A percentile compares a stretch with the other conserved stretches of the same genome.
phyloP scores from a whole-genome alignment of 345 rosid genomes.

The Ricinus communis region DNA sequence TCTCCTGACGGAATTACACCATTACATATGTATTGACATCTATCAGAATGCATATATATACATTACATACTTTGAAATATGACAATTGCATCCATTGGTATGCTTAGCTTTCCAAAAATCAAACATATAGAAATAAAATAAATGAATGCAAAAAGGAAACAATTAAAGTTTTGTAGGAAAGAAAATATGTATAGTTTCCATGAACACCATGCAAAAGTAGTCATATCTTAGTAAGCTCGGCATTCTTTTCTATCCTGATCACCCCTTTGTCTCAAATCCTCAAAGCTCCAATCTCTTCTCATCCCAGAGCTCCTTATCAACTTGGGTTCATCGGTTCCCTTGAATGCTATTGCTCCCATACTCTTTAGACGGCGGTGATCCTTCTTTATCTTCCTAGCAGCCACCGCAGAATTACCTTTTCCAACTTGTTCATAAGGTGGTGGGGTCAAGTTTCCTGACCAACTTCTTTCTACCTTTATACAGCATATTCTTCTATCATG shows the following conservation, averaged over 20 bases:
- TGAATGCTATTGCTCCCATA: constrained; percentile 28
- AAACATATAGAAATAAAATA: no score
- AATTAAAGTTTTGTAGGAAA: no score
- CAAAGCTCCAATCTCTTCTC: constrained; percentile 97
- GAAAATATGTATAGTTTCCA: no score
- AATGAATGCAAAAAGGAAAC: not conserved
- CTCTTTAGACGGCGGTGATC: constrained; percentile 43
- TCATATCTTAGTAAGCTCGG: no score
- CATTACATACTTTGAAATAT: no score
- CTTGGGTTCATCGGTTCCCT: constrained; percentile 44
- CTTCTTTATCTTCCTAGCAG: constrained; percentile 34
- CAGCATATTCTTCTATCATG: constrained; percentile 8
- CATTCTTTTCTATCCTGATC: constrained; percentile 9
- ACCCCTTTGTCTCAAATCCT: constrained; percentile 45
- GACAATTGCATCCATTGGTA: no score
- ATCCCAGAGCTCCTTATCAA: constrained; percentile 77
- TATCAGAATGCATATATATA: no score
- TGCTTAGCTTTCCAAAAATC: no score
- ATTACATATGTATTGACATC: no score
- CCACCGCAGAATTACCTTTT: constrained; percentile 20
- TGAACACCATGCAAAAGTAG: not conserved
- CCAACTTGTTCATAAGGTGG: constrained; percentile 24
- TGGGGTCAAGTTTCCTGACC: constrained; percentile 42
- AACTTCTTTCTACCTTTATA: constrained; percentile 37
- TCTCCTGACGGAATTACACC: no score